These are phyloP conservation scores for Xylogone sp. DNA, from an alignment of 2,329 filamentous ascomycete genomes.

Conservation along the genomic window DNA sequence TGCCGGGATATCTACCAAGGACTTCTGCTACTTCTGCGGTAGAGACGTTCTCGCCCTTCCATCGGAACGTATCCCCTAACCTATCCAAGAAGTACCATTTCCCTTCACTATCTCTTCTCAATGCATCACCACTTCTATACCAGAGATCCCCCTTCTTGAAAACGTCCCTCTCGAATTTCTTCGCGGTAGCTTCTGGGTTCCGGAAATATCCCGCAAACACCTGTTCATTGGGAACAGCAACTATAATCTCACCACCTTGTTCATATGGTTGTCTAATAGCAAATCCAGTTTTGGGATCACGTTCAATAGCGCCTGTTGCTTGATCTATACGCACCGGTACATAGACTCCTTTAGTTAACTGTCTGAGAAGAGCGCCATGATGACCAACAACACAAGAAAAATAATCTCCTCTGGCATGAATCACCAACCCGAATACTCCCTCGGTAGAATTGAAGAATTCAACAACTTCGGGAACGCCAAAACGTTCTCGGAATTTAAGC, in stretches of 20 bases:
- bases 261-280: slow-evolving; percentile 59
- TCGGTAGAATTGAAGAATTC: slow-evolving; percentile 81
- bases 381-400: slow-evolving; percentile 64
- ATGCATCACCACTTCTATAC: slow-evolving; percentile 65
- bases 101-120: slow-evolving; percentile 58
- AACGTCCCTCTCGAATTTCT: slow-evolving; percentile 62
- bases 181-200: slow-evolving; percentile 61
- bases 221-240: slow-evolving; percentile 52
- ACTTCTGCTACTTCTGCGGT: slow-evolving; percentile 65
- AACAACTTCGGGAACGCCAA: slow-evolving; percentile 56
- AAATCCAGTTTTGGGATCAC: slow-evolving; percentile 66
- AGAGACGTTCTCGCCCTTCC: slow-evolving; percentile 69
- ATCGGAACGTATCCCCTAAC: slow-evolving; percentile 70
- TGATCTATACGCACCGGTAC: slow-evolving; percentile 67
- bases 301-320: slow-evolving; percentile 61
- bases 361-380: slow-evolving; percentile 60
- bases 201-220: slow-evolving; percentile 68
- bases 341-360: slow-evolving; percentile 47
- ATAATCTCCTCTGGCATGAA: slow-evolving; percentile 58
- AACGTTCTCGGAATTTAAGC: slow-evolving; percentile 58
- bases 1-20: slow-evolving; percentile 53
- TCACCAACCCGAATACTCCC: slow-evolving; percentile 61
- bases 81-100: slow-evolving; percentile 68
- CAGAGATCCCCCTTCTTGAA: slow-evolving; percentile 65
- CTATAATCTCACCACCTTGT: slow-evolving; percentile 71